Base-by-base conservation (phyloP, 345 rosid species). In the Euphorbia peplus region DNA sequence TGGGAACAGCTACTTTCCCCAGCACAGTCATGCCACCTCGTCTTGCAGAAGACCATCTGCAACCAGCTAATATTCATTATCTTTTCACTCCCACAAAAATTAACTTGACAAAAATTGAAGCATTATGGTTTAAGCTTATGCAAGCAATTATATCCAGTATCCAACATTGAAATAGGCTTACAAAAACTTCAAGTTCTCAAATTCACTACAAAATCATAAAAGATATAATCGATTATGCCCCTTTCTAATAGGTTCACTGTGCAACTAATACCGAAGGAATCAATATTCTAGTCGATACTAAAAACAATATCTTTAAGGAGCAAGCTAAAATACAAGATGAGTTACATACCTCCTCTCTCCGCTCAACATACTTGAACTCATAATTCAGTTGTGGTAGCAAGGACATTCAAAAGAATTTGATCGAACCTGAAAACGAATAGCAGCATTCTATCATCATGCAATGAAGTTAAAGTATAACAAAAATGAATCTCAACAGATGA, bases 1-100 rank as follows among this genome's bases (percentile, higher is more conserved):
- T 95, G 3, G 99, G 99, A 75, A 92, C 98, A 62, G 90, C 83
- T 65, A 95, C 92, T 81, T 95, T 95, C 71, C 99, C 99, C 81
- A 95, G 76, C 65, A 86, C 85, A 69, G 90, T 88, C 99, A 95
- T 88, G 66, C 92, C 90, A 66, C 96, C 80, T 85, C 95, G 86
- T 83, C 96, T 86, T 76, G 84, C 69, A 79, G 97, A 66, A 75
- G 86, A 79, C 96, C 93, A 86, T 85, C 98, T 92, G 83, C 70
- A 75, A 48, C 39, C 29, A 57, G 52, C 15, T 51, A 13, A 21
- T 35, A 53, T 22, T 10, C 19, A 22, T 30, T 30, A 9, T 14
- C 50, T 44, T 4, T 12, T 18, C 28, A 52, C 35, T 6, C 35
- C 29, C 14, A 22, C 30, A 42, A 32, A 39, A 13, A 5, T 64